Percentiles rank a stretch among this genome's conserved stretches.
Evolutionary conservation across 1,139 yeast species (phyloP).

Genomic region (Fermentozyma sake): DNA sequence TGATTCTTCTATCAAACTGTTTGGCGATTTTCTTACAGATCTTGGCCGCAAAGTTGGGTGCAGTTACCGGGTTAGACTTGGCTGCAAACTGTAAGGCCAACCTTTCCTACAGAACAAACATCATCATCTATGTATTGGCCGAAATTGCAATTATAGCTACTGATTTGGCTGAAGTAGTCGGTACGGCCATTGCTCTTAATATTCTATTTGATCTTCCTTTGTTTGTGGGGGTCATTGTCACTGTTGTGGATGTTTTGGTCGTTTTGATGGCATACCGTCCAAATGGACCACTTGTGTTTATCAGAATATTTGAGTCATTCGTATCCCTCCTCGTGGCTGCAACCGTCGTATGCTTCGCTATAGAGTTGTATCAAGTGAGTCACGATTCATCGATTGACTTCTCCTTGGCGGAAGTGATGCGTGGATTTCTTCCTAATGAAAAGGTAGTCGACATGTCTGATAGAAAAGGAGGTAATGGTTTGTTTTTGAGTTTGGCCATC

Average conservation of each 20-base stretch:
- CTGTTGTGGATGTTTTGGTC: slow-evolving; percentile 78
- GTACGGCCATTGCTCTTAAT: slow-evolving; percentile 86
- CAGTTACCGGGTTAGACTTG: slow-evolving; percentile 74
- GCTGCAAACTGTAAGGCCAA: slow-evolving; percentile 82
- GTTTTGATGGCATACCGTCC: slow-evolving; percentile 88
- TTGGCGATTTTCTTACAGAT: slow-evolving; percentile 86
- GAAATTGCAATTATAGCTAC: slow-evolving; percentile 78
- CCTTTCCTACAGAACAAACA: slow-evolving; percentile 56
- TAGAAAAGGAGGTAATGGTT: slow-evolving; percentile 60
- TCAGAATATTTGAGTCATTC: slow-evolving; percentile 77
- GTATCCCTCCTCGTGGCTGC: slow-evolving; percentile 74
- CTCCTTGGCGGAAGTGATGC: slow-evolving; percentile 49
- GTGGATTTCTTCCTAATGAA: slow-evolving; percentile 77
- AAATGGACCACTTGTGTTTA: slow-evolving; percentile 73
- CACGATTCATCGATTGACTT: slow-evolving; percentile 48
- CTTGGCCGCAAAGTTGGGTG: slow-evolving; percentile 79
- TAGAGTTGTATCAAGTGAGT: slow-evolving; percentile 71
- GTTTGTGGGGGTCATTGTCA: slow-evolving; percentile 71
- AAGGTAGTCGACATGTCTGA: slow-evolving; percentile 60
- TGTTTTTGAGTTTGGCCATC: slow-evolving; percentile 83
- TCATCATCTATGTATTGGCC: slow-evolving; percentile 57
- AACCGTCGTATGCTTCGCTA: slow-evolving; percentile 79
- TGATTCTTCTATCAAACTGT: slow-evolving; percentile 74
- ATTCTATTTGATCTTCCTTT: slow-evolving; percentile 77
- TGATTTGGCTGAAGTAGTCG: slow-evolving; percentile 82